Base-by-base conservation (phyloP, 176 grass and related monocot genomes). In the Carex scoparia region DNA sequence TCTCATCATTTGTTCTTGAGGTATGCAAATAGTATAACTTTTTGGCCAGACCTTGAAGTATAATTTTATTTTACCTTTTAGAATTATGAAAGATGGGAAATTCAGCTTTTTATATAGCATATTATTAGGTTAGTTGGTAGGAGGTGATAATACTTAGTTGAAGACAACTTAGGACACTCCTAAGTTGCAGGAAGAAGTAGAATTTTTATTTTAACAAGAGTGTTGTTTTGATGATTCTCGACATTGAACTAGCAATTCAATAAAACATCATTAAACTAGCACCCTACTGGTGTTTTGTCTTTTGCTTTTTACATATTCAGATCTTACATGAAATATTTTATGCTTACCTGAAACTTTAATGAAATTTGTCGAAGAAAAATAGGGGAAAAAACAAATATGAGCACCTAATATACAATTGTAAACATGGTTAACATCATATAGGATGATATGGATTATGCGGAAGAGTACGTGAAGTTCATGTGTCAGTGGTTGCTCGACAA, bases 401-500 rank as follows among this genome's bases (percentile, higher is more conserved):
- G 73, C 82, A 48, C 33, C 55, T 59, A 16, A 56, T 76, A 4
- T 79, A 56, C 81, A 23, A 23, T 23, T 10, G n/a, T 85, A 16
- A 58, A 44, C 51, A 76, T 88, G 5, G 59, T 40, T 69, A 69
- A 18, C 49, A 67, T 33, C 15, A 15, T 86, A 62, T 76, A 98
- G 91, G 95, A 98, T 90, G 91, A 98, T 85, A 98, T 98, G 91
- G 91, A 92, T 79, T 98, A 67, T 89, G 95, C 95, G 4, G 93
- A 98, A 83, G 89, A 63, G 27, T 98, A 94, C 57, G 91, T 98
- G 32, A 90, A 94, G 53, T 98, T 93, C 83, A 92, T 98, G 44
- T 98, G 93, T 86, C 88, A 94, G 86, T 98, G 95, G 92, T 87
- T 98, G 81, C 93, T 98, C 69, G 81, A 94, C 54, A 84, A 90